Evolutionary conservation across 176 grass and related monocot genomes (phyloP).

Genomic region (Miscanthus lutarioriparius): DNA sequence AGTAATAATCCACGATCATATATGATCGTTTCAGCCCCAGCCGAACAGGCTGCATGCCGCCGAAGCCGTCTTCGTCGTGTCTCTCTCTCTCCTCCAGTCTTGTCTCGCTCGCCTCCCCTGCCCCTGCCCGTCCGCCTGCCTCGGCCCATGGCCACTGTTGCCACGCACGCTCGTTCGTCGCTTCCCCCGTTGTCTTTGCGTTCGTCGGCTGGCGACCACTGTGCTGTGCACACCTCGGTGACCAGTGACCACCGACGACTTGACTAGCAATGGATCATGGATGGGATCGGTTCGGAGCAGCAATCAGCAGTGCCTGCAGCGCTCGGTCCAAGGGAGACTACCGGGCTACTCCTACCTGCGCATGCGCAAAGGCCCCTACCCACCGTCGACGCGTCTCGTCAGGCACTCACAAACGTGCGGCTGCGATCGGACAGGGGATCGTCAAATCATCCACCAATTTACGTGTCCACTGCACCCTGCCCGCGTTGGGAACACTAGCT

Average conservation of each 20-base stretch:
- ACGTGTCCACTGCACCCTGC: too few species aligned
- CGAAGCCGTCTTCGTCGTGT: neutral
- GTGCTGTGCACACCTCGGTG: neutral
- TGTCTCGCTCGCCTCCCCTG: neutral
- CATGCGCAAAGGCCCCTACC: neutral
- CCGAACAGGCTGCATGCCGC: too few species aligned
- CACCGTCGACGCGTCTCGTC: constrained; percentile 39
- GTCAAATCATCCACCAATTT: constrained; percentile 18
- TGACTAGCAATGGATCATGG: too few species aligned
- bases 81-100: neutral
- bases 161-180: neutral
- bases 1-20: too few species aligned
- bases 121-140: too few species aligned
- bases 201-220: neutral
- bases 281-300: neutral
- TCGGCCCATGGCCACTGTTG: neutral
- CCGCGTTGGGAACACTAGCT: too few species aligned
- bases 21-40: too few species aligned
- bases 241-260: too few species aligned
- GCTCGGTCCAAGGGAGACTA: neutral
- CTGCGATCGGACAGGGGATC: constrained; percentile 16
- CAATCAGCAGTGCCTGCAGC: neutral
- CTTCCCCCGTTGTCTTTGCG: neutral
- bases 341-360: too few species aligned
- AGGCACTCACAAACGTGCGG: constrained; percentile 34